These are phyloP conservation scores for Metschnikowia continentalis DNA, from an alignment of 805 yeast species.

Conservation along the genomic window DNA sequence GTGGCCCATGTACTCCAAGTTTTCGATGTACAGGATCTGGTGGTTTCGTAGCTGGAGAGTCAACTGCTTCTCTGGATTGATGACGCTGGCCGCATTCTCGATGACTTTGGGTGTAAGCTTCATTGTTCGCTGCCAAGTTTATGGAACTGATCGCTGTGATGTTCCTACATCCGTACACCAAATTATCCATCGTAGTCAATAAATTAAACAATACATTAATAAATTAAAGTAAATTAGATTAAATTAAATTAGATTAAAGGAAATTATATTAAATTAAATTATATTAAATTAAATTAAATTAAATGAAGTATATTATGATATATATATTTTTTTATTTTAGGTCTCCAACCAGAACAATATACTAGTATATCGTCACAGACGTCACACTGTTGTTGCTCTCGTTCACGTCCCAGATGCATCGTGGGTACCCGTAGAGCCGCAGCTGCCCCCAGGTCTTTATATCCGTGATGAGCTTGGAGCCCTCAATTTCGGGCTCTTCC, in stretches of 20 bases:
- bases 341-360: not conserved
- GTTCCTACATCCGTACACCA: conserved; percentile 1
- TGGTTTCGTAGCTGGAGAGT: conserved; percentile 34
- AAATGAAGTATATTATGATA: not conserved
- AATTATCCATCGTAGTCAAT: too few relatives aligned
- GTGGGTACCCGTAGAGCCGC: conserved; percentile 34
- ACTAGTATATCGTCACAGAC: conserved; percentile 34
- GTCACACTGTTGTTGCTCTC: conserved; percentile 34
- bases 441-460: conserved; percentile 41
- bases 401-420: conserved; percentile 42
- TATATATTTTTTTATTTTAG: not conserved
- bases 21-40: conserved; percentile 33
- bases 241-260: too few relatives aligned
- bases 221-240: too few relatives aligned
- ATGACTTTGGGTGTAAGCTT: conserved; percentile 32
- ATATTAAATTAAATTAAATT: too few relatives aligned
- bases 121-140: conserved; percentile 19
- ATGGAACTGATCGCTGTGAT: not conserved
- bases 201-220: too few relatives aligned
- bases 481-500: conserved; percentile 9
- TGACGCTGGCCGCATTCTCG: conserved; percentile 26
- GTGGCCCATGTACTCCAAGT: conserved; percentile 28
- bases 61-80: conserved; percentile 34
- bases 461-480: conserved; percentile 11
- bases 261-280: too few relatives aligned